phyloP scores from a whole-genome alignment of 2,329 filamentous ascomycete genomes.

The Periconia sp. region DNA sequence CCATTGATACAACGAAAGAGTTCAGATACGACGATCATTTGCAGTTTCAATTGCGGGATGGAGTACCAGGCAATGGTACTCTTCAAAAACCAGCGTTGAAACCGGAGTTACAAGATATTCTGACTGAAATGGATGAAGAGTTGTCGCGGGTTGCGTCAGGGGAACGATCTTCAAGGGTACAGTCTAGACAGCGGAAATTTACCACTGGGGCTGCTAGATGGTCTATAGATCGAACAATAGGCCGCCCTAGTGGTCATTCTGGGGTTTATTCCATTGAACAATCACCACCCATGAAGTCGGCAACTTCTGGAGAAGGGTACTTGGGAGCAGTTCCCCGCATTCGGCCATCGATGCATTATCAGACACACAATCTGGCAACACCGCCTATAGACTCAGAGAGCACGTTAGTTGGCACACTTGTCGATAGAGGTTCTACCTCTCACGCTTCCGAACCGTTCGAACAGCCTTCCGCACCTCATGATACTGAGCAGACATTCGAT shows the following conservation, averaged over 20 bases:
- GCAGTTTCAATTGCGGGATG: conserved; percentile 28
- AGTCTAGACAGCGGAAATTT: conserved; percentile 22
- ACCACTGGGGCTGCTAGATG: conserved; percentile 18
- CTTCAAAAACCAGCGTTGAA: conserved; percentile 14
- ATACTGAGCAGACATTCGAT: conserved; percentile 13
- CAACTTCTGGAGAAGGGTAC: conserved; percentile 17
- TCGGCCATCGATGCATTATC: conserved; percentile 6
- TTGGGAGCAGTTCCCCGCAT: conserved; percentile 17
- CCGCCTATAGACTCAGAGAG: conserved; percentile 31
- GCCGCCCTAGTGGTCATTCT: conserved; percentile 13
- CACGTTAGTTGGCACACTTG: conserved; percentile 23
- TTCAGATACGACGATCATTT: conserved; percentile 38
- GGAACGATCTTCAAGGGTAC: conserved; percentile 12
- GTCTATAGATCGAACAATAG: conserved; percentile 22
- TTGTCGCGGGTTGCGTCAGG: conserved; percentile 22
- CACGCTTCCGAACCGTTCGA: conserved; percentile 5
- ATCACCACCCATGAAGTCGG: conserved; percentile 13
- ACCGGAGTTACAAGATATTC: conserved; percentile 24
- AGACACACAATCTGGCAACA: conserved; percentile 2
- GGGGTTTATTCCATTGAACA: conserved; percentile 15
- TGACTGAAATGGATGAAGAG: conserved; percentile 34
- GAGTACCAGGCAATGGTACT: conserved; percentile 8
- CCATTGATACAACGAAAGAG: conserved; percentile 10
- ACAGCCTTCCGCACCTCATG: conserved; percentile 1
- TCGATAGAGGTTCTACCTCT: conserved; percentile 7